Evolutionary conservation across 1,284 basidiomycete genomes (phyloP).

Genomic region (Schizophyllum commune): DNA sequence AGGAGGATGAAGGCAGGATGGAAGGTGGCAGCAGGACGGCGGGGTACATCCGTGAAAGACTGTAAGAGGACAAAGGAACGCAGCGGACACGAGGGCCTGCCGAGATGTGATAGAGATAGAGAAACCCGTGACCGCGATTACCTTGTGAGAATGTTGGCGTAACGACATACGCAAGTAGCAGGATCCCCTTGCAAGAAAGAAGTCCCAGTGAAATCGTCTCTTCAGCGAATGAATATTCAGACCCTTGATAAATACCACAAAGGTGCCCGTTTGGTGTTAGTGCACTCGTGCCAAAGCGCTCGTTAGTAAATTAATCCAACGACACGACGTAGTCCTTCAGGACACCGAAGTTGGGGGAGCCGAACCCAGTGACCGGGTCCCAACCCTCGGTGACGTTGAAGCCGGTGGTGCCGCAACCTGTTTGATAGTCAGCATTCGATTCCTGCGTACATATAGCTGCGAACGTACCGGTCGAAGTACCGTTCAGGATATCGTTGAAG

Average conservation of each 20-base stretch:
- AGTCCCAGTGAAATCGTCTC: too few relatives aligned
- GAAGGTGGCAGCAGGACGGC: not conserved
- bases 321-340: not conserved
- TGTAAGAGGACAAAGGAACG: not conserved
- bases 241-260: too few relatives aligned
- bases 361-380: conserved; percentile 13
- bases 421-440: not conserved
- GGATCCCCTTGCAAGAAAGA: too few relatives aligned
- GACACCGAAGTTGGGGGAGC: conserved; percentile 9
- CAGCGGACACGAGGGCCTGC: not conserved
- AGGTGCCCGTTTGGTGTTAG: too few relatives aligned
- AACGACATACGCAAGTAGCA: too few relatives aligned
- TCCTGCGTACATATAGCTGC: not conserved
- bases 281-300: too few relatives aligned
- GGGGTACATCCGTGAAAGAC: not conserved
- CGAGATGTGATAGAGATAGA: not conserved
- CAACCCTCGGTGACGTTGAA: conserved; percentile 7
- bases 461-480: conserved; percentile 19
- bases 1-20: not conserved
- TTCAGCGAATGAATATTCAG: too few relatives aligned
- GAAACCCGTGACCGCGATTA: not conserved
- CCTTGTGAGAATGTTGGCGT: not conserved
- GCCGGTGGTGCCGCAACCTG: conserved; percentile 13
- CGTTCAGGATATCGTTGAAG: conserved; percentile 48
- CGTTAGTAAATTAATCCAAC: not conserved